Evolutionary conservation across 2,329 filamentous ascomycete species (phyloP).

Genomic region (Alternaria rosae): DNA sequence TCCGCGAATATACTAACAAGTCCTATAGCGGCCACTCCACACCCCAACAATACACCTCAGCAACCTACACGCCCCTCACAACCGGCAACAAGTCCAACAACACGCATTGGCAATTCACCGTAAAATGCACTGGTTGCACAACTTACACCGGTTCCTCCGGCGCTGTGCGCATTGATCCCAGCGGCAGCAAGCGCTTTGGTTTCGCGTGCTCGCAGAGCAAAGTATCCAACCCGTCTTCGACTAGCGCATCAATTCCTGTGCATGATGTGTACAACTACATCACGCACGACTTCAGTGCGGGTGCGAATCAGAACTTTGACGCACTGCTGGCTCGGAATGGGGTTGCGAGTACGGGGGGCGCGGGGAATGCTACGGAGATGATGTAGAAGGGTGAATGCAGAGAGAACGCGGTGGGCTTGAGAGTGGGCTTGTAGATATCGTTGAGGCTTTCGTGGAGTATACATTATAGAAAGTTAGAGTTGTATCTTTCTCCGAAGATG

Average conservation of each 20-base stretch:
- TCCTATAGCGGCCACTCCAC: constrained; percentile 30
- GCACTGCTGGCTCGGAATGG: constrained; percentile 37
- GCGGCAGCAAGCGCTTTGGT: constrained; percentile 27
- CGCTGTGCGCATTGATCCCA: constrained; percentile 27
- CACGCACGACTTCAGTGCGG: constrained; percentile 36
- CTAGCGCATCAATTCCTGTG: constrained; percentile 29
- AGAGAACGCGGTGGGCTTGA: background rate
- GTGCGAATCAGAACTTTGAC: constrained; percentile 35
- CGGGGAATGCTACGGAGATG: background rate
- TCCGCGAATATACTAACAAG: background rate
- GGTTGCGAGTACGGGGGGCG: constrained; percentile 4
- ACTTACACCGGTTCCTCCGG: constrained; percentile 27
- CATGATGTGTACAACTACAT: constrained; percentile 43
- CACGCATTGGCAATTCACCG: constrained; percentile 44
- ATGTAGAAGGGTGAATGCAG: background rate
- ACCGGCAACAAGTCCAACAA: constrained; percentile 39
- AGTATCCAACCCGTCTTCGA: constrained; percentile 29
- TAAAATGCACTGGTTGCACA: constrained; percentile 42
- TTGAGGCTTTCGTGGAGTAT: background rate
- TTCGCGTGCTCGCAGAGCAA: constrained; percentile 34
- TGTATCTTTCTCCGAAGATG: background rate
- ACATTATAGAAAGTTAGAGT: background rate
- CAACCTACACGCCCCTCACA: constrained; percentile 32
- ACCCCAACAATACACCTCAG: constrained; percentile 33
- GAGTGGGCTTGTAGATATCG: background rate